These are phyloP conservation scores for Alternaria panax DNA, from an alignment of 2,329 filamentous ascomycete species.

Conservation along the genomic window DNA sequence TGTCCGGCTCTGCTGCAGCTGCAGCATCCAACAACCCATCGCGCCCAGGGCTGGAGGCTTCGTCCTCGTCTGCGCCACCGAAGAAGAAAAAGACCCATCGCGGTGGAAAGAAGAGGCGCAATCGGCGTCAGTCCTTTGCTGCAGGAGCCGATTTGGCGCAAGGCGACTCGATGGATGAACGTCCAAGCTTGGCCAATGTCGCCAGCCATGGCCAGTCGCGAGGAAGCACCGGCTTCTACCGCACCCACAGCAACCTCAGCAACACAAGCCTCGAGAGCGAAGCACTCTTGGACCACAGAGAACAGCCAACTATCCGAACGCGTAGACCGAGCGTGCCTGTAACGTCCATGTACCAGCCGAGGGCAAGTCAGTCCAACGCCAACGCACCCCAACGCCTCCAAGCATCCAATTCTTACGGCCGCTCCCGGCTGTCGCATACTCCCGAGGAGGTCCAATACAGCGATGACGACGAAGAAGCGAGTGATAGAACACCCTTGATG, in stretches of 20 bases:
- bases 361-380: slow-evolving; percentile 32
- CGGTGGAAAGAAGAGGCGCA: slow-evolving; percentile 77
- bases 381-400: slow-evolving; percentile 31
- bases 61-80: slow-evolving; percentile 20
- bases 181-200: slow-evolving; percentile 52
- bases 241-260: slow-evolving; percentile 69
- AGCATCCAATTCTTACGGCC: slow-evolving; percentile 24
- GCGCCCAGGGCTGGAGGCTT: slow-evolving; percentile 12
- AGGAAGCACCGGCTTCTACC: slow-evolving; percentile 61
- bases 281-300: slow-evolving; percentile 84
- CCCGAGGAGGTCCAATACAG: slow-evolving; percentile 51
- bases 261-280: slow-evolving; percentile 90
- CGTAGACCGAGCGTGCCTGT: slow-evolving; percentile 55
- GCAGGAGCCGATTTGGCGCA: slow-evolving; percentile 62
- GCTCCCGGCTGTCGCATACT: slow-evolving; percentile 42
- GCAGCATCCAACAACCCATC: slow-evolving; percentile 18
- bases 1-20: slow-evolving; percentile 27
- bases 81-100: slow-evolving; percentile 76
- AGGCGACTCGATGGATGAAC: slow-evolving; percentile 62
- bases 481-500: slow-evolving; percentile 65
- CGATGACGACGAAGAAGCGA: slow-evolving; percentile 55
- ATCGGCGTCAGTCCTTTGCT: slow-evolving; percentile 82
- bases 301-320: slow-evolving; percentile 51
- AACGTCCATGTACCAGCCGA: slow-evolving; percentile 37
- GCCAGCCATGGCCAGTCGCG: slow-evolving; percentile 40